Evolutionary conservation across 2,329 filamentous ascomycete species (phyloP), one percentile per base, ranked within the genome.

Genomic region (Claviceps quebecensis): DNA sequence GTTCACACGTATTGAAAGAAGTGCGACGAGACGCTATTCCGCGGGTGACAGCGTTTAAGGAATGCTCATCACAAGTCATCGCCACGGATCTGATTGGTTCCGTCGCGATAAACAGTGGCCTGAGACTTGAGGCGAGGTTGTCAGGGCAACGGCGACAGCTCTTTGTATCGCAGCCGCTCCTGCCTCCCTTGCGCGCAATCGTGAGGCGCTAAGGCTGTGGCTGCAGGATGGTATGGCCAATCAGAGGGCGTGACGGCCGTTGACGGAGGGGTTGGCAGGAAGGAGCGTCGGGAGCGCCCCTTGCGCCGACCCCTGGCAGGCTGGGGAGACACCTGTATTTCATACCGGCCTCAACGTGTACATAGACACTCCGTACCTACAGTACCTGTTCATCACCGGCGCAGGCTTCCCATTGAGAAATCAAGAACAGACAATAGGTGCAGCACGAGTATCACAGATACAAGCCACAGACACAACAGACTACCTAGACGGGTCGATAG

Each of bases 31-130:
- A 23, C 45, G 41, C 44, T 8, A 43, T 41, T 40, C 34, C 29
- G 45, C 45, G 51, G 45, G 51, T 40, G 48, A 34, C 45, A 45
- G 47, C 17, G 51, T 48, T 55, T 55, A 53, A 53, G 53, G 53
- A 55, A 55, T 55, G 53, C 45, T 39, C 45, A 45, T 49, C n/a
- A 38, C 39, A 40, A 29, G 48, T 22, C 41, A 49, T 17, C 19
- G 19, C 29, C 38, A 23, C 37, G 36, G 19, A 26, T n/a, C 4
- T 55, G 53, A 55, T 55, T 55, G 53, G 53, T 48, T 36, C 39
- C 22, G n/a, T 6, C 7, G 7, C 8, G 48, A 47, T 53, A 55
- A 55, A 55, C 53, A 55, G 46, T 44, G 17, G 16, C 16, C 23
- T 17, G 38, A 17, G 7, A 23, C 13, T 41, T 3, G 17, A 26